Evolutionary conservation across 257 asterid genomes (phyloP).

Genomic region (Ilex asprella): DNA sequence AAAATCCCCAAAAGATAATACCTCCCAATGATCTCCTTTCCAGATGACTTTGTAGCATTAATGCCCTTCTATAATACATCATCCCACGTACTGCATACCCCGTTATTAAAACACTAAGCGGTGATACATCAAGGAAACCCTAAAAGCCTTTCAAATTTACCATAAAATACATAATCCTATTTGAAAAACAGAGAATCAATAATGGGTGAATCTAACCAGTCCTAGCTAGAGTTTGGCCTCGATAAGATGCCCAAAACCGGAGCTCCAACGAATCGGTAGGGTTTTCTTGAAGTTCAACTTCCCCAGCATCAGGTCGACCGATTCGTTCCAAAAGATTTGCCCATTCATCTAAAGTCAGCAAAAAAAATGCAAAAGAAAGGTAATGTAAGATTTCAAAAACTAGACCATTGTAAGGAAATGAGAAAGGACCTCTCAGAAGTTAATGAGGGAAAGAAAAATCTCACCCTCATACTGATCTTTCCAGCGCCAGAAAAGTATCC

Average conservation of each 20-base stretch:
- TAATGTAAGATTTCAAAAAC: background rate
- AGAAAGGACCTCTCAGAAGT: background rate
- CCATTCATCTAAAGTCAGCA: conserved; percentile 70
- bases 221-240: conserved; percentile 97
- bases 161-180: too few species aligned
- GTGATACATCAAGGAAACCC: background rate
- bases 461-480: too few species aligned
- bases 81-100: conserved; percentile 79
- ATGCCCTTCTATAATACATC: conserved; percentile 98
- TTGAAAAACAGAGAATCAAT: background rate
- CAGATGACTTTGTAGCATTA: conserved; percentile 88
- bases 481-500: too few species aligned
- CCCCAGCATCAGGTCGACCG: conserved; percentile 57
- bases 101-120: conserved; percentile 12
- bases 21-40: conserved; percentile 85
- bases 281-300: conserved; percentile 77
- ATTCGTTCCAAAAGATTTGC: conserved; percentile 92
- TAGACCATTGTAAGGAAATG: background rate
- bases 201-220: conserved; percentile 48
- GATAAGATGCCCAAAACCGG: conserved; percentile 97
- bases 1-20: conserved; percentile 8
- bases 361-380: conserved; percentile 1
- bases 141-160: background rate
- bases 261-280: conserved; percentile 75
- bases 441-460: too few species aligned